These are phyloP conservation scores for Cajanus cajan DNA, from an alignment of 306 rosid species.

Conservation along the genomic window DNA sequence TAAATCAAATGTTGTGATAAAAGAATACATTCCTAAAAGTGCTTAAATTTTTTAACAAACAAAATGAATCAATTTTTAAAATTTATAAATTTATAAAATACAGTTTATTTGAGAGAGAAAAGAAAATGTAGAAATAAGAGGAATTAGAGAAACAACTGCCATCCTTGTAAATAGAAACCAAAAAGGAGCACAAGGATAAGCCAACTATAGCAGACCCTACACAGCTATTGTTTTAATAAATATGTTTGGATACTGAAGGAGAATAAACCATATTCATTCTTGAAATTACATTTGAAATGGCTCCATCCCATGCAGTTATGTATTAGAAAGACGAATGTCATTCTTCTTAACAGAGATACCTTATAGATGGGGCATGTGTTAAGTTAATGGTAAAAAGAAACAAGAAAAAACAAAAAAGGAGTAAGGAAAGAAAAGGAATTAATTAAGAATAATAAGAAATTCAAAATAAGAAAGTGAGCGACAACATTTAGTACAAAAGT, in stretches of 20 bases:
- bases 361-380: neutral
- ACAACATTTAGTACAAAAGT: neutral
- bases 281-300: neutral
- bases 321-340: neutral
- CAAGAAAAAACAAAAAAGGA: neutral
- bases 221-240: neutral
- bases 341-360: neutral
- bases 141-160: neutral
- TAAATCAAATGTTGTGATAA: slow-evolving; percentile 19
- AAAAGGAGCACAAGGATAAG: neutral
- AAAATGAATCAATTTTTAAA: neutral
- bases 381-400: neutral
- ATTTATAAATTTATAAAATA: neutral
- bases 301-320: neutral
- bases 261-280: neutral
- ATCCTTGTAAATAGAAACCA: neutral
- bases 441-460: neutral
- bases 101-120: neutral
- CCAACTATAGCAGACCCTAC: neutral
- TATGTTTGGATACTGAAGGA: neutral
- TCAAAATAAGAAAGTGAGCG: neutral
- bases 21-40: slow-evolving; percentile 22
- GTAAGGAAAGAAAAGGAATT: neutral
- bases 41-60: neutral
- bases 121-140: neutral